phyloP scores from a whole-genome alignment of 108 stramenopile genomes.

The Cylindrotheca fusiformis region DNA sequence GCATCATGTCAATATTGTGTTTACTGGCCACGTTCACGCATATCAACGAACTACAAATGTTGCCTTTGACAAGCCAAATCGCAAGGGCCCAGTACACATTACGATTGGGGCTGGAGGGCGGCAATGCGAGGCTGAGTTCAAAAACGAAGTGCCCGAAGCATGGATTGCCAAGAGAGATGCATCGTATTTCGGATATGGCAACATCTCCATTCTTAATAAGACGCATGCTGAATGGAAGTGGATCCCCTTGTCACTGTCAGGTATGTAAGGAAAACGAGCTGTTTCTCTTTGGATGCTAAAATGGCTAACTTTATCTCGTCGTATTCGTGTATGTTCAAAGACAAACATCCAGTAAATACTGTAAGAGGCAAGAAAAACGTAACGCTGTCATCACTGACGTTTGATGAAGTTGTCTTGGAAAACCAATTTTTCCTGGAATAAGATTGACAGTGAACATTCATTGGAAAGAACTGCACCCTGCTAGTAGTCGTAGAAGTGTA shows the following conservation, averaged over 20 bases:
- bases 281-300: not conserved
- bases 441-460: not conserved
- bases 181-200: constrained; percentile 84
- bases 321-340: not conserved
- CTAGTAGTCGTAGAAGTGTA: not conserved
- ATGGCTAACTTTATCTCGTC: not conserved
- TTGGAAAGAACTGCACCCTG: not conserved
- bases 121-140: constrained; percentile 70
- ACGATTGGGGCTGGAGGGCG: constrained; percentile 93
- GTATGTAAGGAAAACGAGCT: not conserved
- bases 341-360: not conserved
- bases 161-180: constrained; percentile 86
- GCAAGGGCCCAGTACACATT: constrained; percentile 79
- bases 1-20: constrained; percentile 81
- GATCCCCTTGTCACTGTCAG: constrained; percentile 40
- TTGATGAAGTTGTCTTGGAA: constrained; percentile 13
- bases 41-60: constrained; percentile 77
- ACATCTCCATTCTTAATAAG: constrained; percentile 59
- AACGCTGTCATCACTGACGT: not conserved
- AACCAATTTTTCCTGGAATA: constrained; percentile 20
- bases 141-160: constrained; percentile 56
- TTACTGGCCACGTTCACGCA: constrained; percentile 92
- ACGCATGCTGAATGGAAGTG: constrained; percentile 75
- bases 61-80: constrained; percentile 27
- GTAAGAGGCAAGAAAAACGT: not conserved